Evolutionary conservation across 768 basidiomycete species (phyloP), one percentile per base, ranked within the genome.

Genomic region (Butyriboletus loyo): DNA sequence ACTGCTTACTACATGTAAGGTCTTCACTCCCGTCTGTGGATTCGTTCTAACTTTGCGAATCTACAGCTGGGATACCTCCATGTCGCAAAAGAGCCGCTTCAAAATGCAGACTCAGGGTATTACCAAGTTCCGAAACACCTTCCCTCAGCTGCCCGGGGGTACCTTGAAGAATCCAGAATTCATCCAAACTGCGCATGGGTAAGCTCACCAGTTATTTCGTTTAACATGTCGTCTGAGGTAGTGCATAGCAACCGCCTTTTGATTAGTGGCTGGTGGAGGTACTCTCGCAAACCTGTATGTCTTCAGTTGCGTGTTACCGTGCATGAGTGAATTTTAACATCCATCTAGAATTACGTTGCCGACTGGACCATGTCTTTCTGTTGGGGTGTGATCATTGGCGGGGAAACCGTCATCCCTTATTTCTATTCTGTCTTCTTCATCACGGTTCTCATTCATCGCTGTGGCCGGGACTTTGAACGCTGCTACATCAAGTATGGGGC

Each of bases 361-460:
- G 94, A 97, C 71, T 93, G 90, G 89, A 73, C 75, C 24, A 90
- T 90, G 84, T 82, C 86, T 61, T 78, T 92, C 57, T 86, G 81
- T 42, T 93, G 92, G 92, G 92, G 91, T 49, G 84, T 84, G 42
- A 73, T 86, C 66, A 82, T 90, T 44, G 89, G 91, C 24, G 73
- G 80, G 5, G 79, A 85, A 15, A 85, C 86, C 28, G 80, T 87
- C 44, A 96, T 98, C 66, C 94, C 94, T 1, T 95, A 95, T 75
- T 99, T 92, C 74, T 98, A 98, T 73, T 92, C 92, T 13, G 77
- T 93, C 45, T 99, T 98, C 81, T 98, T 98, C 78, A 86, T 96
- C 64, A 81, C 81, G 40, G 95, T 98, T 21, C 83, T 99, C 49
- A 77, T 92, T 36, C 97, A 98, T 65, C 84, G 97, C 32, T 90